Evolutionary conservation across 2,329 filamentous ascomycete genomes (phyloP).

Genomic region (Fusarium chuoi): DNA sequence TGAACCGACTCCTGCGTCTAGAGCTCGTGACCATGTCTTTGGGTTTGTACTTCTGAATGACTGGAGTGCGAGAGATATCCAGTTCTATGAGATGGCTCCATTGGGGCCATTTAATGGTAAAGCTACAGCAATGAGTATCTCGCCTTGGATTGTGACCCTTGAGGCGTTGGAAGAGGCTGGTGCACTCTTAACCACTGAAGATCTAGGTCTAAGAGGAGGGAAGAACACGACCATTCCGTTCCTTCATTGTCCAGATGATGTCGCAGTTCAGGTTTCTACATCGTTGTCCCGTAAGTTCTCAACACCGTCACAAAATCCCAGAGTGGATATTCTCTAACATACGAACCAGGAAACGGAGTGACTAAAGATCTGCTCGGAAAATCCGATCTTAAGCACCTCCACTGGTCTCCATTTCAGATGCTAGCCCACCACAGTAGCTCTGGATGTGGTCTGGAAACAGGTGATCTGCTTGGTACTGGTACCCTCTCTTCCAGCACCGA

Average conservation of each 20-base stretch:
- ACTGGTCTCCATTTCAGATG: neutral
- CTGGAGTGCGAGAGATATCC: neutral
- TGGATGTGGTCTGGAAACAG: neutral
- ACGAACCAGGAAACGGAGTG: neutral
- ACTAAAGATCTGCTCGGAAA: neutral
- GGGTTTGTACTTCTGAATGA: neutral
- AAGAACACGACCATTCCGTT: neutral
- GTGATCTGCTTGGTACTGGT: neutral
- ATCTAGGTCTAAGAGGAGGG: neutral
- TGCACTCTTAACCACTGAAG: neutral
- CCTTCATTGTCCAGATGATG: neutral
- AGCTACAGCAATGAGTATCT: neutral
- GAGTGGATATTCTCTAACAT: fast-evolving
- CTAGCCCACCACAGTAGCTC: neutral
- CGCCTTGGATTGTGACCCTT: neutral
- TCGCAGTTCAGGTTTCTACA: neutral
- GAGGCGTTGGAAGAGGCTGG: neutral
- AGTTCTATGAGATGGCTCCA: neutral
- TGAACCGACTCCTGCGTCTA: neutral
- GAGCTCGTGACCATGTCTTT: neutral
- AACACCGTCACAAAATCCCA: neutral
- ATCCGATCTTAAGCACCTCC: neutral
- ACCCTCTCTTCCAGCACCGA: neutral
- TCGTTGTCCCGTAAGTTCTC: neutral
- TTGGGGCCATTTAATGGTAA: neutral